Base-by-base conservation (phyloP, 768 basidiomycete species). In the Kwoniella botswanensis region DNA sequence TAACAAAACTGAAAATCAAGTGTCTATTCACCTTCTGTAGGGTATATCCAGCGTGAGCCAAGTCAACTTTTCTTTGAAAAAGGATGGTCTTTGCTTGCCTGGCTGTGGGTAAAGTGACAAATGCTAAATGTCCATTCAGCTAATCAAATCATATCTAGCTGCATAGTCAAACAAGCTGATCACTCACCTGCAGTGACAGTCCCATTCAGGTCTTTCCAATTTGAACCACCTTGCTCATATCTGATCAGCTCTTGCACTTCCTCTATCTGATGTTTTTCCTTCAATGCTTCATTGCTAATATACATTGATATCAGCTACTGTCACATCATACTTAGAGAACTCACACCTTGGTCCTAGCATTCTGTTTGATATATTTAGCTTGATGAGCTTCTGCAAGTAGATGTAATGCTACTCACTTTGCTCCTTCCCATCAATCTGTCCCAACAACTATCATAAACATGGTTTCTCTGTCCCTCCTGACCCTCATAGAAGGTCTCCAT, bases 81-180 rank as follows among this genome's bases (percentile, higher is more conserved):
- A 73, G 41, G 35, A 73, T 53, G 11, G 70, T 43, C 11, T 59
- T 57, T 4, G 76, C 76, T 21, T 52, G 41, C 26, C 67, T 74
- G n/a, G 73, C 74, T 4, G 74, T 74, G 4, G 60, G 57, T 18
- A 71, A 71, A 15, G 76, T 74, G 22, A 78, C 52, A 62, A 78
- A 78, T 2, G 76, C 76, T 77, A 50, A 64, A 44, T 7, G 52
- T 41, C 21, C 43, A 54, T 24, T 46, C 15, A 9, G 58, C 1
- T 17, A 22, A 65, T 29, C 53, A 29, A 35, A 1, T 35, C 35
- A 35, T 35, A 35, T 35, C 35, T 35, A 35, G 35, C 35, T 35
- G 35, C 5, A 35, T 6, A 35, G 1, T 35, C 35, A 35, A 35
- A 35, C 35, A 35, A 35, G 35, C 35, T 35, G 35, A 35, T 35